A percentile compares a stretch with the other conserved stretches of the same genome.
phyloP scores from a whole-genome alignment of 1,284 basidiomycete genomes.

The Tilletia horrida region DNA sequence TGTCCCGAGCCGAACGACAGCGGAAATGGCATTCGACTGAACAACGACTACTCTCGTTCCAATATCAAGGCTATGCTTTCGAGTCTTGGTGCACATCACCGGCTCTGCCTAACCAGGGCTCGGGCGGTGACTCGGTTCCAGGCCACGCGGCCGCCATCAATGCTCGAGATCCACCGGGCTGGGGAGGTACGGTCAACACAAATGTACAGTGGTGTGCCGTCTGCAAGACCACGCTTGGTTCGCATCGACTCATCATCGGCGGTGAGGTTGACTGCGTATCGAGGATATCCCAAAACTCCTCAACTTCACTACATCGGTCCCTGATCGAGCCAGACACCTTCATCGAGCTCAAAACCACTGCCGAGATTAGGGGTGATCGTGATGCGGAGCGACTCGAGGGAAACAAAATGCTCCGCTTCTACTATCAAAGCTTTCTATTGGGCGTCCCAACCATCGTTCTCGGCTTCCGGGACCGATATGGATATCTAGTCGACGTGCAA shows the following conservation, averaged over 20 bases:
- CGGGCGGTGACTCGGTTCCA: neutral
- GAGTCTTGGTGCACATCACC: conserved; percentile 73
- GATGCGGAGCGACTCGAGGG: conserved; percentile 69
- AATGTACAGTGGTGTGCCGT: conserved; percentile 95
- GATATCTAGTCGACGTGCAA: conserved; percentile 56
- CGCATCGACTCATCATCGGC: conserved; percentile 76
- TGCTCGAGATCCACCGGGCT: conserved; percentile 52
- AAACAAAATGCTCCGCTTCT: conserved; percentile 88
- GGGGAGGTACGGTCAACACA: conserved; percentile 84
- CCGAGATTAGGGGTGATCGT: conserved; percentile 67
- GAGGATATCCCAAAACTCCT: conserved; percentile 19
- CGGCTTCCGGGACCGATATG: conserved; percentile 80
- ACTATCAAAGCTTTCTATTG: conserved; percentile 87
- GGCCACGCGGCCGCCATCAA: too few species aligned
- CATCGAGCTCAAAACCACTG: conserved; percentile 89
- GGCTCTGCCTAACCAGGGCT: neutral
- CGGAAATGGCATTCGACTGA: neutral
- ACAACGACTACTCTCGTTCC: conserved; percentile 19
- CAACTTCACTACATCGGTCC: neutral
- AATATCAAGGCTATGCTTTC: conserved; percentile 65
- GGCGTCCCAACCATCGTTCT: conserved; percentile 80
- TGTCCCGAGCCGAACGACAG: conserved; percentile 58
- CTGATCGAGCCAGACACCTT: conserved; percentile 55
- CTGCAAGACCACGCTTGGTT: conserved; percentile 80
- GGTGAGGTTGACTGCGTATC: conserved; percentile 90